phyloP scores from a whole-genome alignment of 768 basidiomycete genomes.

The Ramaria sp. region DNA sequence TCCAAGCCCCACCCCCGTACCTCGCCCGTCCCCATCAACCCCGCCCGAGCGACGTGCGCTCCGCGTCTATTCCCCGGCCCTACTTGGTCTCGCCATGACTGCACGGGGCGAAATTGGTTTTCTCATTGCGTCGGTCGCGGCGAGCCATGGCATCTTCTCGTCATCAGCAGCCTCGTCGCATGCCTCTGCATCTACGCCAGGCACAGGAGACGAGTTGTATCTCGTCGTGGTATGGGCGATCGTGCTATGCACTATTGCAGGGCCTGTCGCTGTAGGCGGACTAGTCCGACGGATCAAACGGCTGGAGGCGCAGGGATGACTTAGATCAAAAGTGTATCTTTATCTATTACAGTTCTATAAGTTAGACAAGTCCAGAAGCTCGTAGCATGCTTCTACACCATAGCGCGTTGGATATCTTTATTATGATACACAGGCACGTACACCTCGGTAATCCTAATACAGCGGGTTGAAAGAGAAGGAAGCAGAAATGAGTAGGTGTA shows the following conservation, averaged over 20 bases:
- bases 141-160: slow-evolving; percentile 20
- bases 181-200: neutral
- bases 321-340: neutral
- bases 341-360: neutral
- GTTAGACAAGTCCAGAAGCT: too few relatives aligned
- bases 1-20: neutral
- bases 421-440: neutral
- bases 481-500: neutral
- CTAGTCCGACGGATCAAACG: slow-evolving; percentile 12
- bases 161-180: slow-evolving; percentile 23
- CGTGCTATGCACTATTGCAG: slow-evolving; percentile 40
- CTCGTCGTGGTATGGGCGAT: slow-evolving; percentile 51
- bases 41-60: neutral
- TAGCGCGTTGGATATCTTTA: neutral
- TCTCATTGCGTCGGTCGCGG: slow-evolving; percentile 37
- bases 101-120: slow-evolving; percentile 62
- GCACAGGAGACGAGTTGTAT: slow-evolving; percentile 30
- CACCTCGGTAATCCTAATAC: neutral
- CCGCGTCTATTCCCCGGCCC: slow-evolving; percentile 19
- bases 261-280: slow-evolving; percentile 26
- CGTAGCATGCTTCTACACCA: neutral
- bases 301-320: neutral
- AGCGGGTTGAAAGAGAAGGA: neutral
- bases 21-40: neutral
- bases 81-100: slow-evolving; percentile 51